These are phyloP conservation scores for Puya raimondii DNA, from an alignment of 176 grass and related monocot species.

Conservation along the genomic window DNA sequence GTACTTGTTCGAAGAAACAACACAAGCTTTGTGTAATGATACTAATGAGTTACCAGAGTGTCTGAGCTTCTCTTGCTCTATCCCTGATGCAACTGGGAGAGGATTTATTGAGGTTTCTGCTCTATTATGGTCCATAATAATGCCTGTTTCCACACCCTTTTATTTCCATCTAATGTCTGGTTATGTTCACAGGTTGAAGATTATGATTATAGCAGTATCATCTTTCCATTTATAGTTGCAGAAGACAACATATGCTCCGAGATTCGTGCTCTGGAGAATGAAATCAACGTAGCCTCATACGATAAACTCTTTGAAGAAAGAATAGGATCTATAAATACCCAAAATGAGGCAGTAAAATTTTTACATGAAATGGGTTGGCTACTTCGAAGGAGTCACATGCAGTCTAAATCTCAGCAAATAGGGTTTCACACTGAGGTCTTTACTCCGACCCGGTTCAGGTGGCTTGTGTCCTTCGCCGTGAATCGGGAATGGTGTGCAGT, in stretches of 20 bases:
- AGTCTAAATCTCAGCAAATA: conserved; percentile 26
- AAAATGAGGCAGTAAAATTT: conserved; percentile 73
- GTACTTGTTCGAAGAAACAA: conserved; percentile 64
- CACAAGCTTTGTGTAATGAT: conserved; percentile 30
- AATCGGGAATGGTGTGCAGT: conserved; percentile 79
- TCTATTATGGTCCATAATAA: not conserved
- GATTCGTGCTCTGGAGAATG: conserved; percentile 67
- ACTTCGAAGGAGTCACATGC: conserved; percentile 55
- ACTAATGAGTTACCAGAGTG: conserved; percentile 28
- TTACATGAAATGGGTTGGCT: conserved; percentile 94
- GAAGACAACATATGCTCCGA: conserved; percentile 88
- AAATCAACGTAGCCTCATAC: conserved; percentile 34
- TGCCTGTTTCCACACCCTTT: too few relatives aligned
- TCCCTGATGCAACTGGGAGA: conserved; percentile 73
- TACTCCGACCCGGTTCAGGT: conserved; percentile 54
- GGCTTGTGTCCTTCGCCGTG: conserved; percentile 68
- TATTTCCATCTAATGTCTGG: too few relatives aligned
- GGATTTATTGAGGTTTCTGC: conserved; percentile 82
- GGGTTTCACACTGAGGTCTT: conserved; percentile 24
- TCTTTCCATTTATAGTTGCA: conserved; percentile 96
- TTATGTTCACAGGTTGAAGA: conserved; percentile 63
- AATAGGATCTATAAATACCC: conserved; percentile 26
- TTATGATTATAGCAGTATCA: conserved; percentile 62
- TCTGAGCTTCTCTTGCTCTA: conserved; percentile 65
- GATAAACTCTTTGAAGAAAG: not conserved